Evolutionary conservation across 805 yeast species (phyloP).

Genomic region (Candida maesae): DNA sequence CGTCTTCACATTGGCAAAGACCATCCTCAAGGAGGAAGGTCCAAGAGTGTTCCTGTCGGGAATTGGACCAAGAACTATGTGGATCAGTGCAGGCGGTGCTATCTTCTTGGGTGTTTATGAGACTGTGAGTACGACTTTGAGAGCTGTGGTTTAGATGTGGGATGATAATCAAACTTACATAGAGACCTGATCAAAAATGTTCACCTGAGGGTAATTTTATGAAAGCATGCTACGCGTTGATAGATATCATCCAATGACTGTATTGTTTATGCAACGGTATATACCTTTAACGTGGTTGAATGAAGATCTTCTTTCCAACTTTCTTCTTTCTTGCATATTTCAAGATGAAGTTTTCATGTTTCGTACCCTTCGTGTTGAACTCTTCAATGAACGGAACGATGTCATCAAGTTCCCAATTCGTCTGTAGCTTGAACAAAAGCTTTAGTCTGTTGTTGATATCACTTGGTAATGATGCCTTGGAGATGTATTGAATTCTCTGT

Average conservation of each 20-base stretch:
- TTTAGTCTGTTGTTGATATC: conserved; percentile 48
- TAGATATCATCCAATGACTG: too few species aligned
- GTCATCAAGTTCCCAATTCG: conserved; percentile 59
- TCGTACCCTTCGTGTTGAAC: conserved; percentile 48
- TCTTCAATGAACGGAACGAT: conserved; percentile 61
- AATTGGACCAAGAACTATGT: conserved; percentile 90
- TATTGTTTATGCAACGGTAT: too few species aligned
- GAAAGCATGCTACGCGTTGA: too few species aligned
- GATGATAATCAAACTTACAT: neutral
- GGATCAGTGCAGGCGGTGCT: conserved; percentile 99
- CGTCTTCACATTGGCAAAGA: conserved; percentile 42
- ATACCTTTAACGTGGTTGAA: conserved; percentile 31
- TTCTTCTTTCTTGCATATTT: conserved; percentile 57
- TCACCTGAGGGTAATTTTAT: too few species aligned
- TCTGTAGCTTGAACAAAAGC: conserved; percentile 49
- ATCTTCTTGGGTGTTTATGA: conserved; percentile 95
- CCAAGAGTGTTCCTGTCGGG: conserved; percentile 70
- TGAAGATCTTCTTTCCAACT: conserved; percentile 37
- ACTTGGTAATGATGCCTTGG: conserved; percentile 43
- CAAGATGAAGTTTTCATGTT: conserved; percentile 55
- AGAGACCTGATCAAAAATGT: too few species aligned
- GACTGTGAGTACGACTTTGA: conserved; percentile 29
- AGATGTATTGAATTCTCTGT: conserved; percentile 49
- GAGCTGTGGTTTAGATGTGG: conserved; percentile 2
- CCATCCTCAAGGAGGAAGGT: conserved; percentile 71